These are phyloP conservation scores for Penicillium chermesinum DNA, from an alignment of 495 filamentous ascomycete genomes.

Conservation along the genomic window DNA sequence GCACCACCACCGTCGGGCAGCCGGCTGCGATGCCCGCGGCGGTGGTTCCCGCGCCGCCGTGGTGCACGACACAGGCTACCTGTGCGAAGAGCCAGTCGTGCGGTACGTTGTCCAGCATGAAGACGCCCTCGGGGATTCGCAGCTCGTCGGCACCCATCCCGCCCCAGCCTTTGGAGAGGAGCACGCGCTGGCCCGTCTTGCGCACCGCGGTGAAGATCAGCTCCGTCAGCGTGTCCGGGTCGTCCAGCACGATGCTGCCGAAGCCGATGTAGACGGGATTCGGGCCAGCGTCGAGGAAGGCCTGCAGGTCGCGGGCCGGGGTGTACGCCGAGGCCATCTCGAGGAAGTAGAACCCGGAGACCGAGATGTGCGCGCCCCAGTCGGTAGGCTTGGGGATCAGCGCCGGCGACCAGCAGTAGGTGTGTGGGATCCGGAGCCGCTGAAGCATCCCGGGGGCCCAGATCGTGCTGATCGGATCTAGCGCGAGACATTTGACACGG, in stretches of 20 bases:
- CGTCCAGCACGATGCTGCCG: slow-evolving; percentile 56
- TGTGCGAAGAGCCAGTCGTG: slow-evolving; percentile 61
- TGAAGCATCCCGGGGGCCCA: slow-evolving; percentile 5
- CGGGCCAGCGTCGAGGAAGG: slow-evolving; percentile 45
- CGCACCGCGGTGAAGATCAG: slow-evolving; percentile 48
- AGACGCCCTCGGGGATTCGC: too few species aligned
- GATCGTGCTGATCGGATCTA: slow-evolving; percentile 3
- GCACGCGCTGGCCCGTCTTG: slow-evolving; percentile 45
- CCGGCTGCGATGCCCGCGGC: slow-evolving; percentile 51
- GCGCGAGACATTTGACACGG: slow-evolving; percentile 2
- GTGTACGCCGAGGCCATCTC: slow-evolving; percentile 36
- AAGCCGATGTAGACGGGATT: slow-evolving; percentile 61
- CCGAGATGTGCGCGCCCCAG: slow-evolving; percentile 10
- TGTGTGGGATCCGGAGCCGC: slow-evolving; percentile 8
- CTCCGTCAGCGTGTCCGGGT: slow-evolving; percentile 44
- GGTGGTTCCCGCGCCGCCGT: slow-evolving; percentile 58
- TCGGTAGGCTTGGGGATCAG: slow-evolving; percentile 10
- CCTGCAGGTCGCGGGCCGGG: slow-evolving; percentile 37
- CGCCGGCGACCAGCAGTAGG: slow-evolving; percentile 14
- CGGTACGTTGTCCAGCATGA: too few species aligned
- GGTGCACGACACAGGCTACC: slow-evolving; percentile 54
- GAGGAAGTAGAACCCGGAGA: slow-evolving; percentile 57
- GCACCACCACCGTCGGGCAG: slow-evolving; percentile 52
- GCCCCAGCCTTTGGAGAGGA: slow-evolving; percentile 58
- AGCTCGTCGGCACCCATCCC: slow-evolving; percentile 44